Conservation (phyloP, 163 green algal species). For the Trebouxiophyceae sp. region DNA sequence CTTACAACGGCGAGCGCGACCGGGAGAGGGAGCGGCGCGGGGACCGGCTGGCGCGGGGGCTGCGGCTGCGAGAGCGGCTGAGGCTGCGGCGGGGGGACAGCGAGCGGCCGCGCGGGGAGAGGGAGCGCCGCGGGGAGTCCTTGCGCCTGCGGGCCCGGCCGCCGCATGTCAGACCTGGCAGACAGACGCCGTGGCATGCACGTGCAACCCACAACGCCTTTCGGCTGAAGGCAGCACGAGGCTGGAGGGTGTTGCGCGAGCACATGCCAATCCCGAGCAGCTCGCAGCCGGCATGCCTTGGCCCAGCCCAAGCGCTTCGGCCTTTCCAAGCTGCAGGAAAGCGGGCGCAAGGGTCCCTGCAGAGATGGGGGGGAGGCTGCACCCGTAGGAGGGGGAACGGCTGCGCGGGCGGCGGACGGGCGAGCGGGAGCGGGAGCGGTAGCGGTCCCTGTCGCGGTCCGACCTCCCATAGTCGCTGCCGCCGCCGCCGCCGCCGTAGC, state of each 20-base stretch:
- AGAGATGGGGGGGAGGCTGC: neutral
- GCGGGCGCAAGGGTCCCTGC: neutral
- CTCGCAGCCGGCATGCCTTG: neutral
- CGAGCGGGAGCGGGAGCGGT: slow-evolving; percentile 1
- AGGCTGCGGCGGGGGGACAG: too few species aligned
- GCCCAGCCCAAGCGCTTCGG: neutral
- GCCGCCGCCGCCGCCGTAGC: neutral
- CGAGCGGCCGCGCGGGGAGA: too few species aligned
- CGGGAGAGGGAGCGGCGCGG: neutral
- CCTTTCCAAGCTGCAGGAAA: neutral
- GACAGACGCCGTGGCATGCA: neutral
- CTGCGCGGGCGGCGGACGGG: slow-evolving; percentile 4
- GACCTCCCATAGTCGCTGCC: too few species aligned
- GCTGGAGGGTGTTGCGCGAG: too few species aligned
- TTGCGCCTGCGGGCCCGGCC: neutral
- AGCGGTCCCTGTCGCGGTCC: neutral
- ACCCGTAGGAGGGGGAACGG: slow-evolving; percentile 13
- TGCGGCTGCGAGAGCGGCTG: too few species aligned
- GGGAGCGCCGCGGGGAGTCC: neutral
- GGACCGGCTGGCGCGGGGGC: neutral
- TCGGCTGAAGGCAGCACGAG: too few species aligned
- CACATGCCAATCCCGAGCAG: neutral
- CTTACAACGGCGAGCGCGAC: neutral
- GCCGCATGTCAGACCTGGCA: neutral
- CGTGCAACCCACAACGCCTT: neutral